A percentile compares a stretch with the other conserved stretches of the same genome.
phyloP scores from a whole-genome alignment of 73 alveolate genomes.

The Paramecium octaurelia region DNA sequence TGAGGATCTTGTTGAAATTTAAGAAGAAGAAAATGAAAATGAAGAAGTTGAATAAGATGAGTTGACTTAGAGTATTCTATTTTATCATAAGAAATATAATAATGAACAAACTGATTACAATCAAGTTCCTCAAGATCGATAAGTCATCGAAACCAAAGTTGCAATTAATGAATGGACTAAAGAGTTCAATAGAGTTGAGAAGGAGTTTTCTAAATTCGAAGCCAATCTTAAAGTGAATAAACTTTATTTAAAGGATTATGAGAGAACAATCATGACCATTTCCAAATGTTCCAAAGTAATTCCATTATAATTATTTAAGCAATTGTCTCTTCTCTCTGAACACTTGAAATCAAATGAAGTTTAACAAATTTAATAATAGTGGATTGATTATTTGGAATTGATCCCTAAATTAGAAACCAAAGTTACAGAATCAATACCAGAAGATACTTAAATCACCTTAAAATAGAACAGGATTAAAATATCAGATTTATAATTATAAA shows the following conservation, averaged over 20 bases:
- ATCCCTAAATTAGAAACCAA: background rate
- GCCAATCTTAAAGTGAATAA: slow-evolving; percentile 10
- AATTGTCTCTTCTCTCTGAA: background rate
- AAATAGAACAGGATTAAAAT: background rate
- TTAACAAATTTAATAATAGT: background rate
- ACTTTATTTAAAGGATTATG: background rate
- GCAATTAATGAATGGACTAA: slow-evolving; percentile 21
- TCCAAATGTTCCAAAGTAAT: background rate
- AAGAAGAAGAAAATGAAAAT: background rate
- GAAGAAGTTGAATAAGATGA: slow-evolving; percentile 37
- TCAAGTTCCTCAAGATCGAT: background rate
- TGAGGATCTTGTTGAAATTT: background rate
- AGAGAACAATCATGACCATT: background rate
- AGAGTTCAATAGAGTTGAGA: slow-evolving; percentile 23
- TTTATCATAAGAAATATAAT: slow-evolving; percentile 36
- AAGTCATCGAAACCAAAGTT: slow-evolving; percentile 13
- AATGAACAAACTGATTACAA: slow-evolving; percentile 2
- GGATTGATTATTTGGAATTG: slow-evolving; percentile 9
- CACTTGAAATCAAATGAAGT: background rate
- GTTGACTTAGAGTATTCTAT: slow-evolving; percentile 30
- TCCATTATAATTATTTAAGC: background rate
- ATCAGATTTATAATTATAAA: background rate
- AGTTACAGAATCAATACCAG: slow-evolving; percentile 11
- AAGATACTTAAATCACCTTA: background rate
- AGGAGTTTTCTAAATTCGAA: slow-evolving; percentile 19